Base-by-base conservation (phyloP, 495 filamentous ascomycete genomes). In the Lepidopterella palustris region DNA sequence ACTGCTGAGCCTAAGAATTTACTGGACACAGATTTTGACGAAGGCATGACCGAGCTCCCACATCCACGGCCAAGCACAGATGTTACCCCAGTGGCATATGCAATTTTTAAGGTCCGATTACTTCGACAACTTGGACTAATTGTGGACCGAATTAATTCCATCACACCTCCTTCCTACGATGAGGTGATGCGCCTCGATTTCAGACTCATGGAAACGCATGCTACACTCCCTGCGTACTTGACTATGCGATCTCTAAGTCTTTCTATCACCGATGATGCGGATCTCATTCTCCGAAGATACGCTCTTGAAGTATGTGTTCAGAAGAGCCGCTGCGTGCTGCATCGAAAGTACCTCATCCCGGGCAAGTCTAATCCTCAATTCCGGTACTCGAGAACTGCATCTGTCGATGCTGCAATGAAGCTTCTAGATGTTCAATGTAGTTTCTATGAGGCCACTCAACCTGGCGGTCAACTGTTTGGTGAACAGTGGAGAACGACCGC, bases 1-100 rank as follows among this genome's bases (percentile, higher is more conserved):
- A 77, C 76, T 10, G 67, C 60, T 24, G 70, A 72, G 55, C 77
- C 78, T 6, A 70, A 70, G 0, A 77, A 76, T 51, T 58, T 77
- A 9, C 51, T 57, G 23, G 71, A 77, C 51, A 54, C 53, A 9
- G 75, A 77, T 42, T 65, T 74, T 20, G 66, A 68, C 27, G 62
- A 63, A n/a, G 56, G 67, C 27, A 68, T 58, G 23, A 45, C 49
- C 2, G 62, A 60, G 29, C 58, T 75, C 29, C 73, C 72, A 0
- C 62, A 45, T 10, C 48, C 69, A 5, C 58, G 71, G 8, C 66
- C 73, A 1, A 35, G 51, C 24, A 61, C 66, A 15, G 73, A 74
- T 45, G 15, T 63, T 0, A 77, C 73, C 10, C 68, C 71, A 1
- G 62, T 72, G 15, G 49, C 52, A 20, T 58, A 52, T 56, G 59